Evolutionary conservation across 768 basidiomycete genomes (phyloP).

Genomic region (Agaricus blazei): DNA sequence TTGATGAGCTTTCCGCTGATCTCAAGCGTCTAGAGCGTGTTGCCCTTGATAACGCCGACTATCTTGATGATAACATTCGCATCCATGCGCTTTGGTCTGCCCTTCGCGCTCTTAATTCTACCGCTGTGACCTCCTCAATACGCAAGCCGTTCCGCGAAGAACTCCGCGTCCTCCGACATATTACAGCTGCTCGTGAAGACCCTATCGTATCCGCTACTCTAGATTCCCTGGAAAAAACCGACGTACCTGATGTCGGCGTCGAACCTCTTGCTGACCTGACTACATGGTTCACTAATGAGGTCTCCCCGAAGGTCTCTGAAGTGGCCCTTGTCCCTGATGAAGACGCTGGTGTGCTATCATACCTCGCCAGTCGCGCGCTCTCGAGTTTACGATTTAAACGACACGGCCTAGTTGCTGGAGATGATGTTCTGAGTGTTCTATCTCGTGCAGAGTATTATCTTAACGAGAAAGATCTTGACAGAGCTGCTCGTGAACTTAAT

Average conservation of each 20-base stretch:
- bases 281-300: slow-evolving; percentile 83
- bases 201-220: slow-evolving; percentile 60
- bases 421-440: slow-evolving; percentile 82
- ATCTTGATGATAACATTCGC: slow-evolving; percentile 91
- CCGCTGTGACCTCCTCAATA: slow-evolving; percentile 57
- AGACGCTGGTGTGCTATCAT: slow-evolving; percentile 83
- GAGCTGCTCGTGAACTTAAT: slow-evolving; percentile 87
- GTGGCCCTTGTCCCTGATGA: slow-evolving; percentile 93
- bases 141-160: slow-evolving; percentile 88
- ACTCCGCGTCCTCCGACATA: slow-evolving; percentile 74
- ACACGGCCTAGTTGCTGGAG: slow-evolving; percentile 72
- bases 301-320: slow-evolving; percentile 77
- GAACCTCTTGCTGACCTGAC: slow-evolving; percentile 88
- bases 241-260: slow-evolving; percentile 74
- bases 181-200: slow-evolving; percentile 69
- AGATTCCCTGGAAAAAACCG: slow-evolving; percentile 62
- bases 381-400: slow-evolving; percentile 76
- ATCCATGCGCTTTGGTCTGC: slow-evolving; percentile 92
- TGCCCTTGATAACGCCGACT: slow-evolving; percentile 84
- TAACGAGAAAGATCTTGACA: slow-evolving; percentile 89
- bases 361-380: slow-evolving; percentile 75
- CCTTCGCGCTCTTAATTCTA: slow-evolving; percentile 69
- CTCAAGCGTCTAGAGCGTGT: slow-evolving; percentile 89
- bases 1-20: slow-evolving; percentile 87
- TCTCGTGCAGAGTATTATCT: slow-evolving; percentile 86